Base-by-base conservation (phyloP, 2,329 filamentous ascomycete genomes). In the Exutisphaerella laricina region DNA sequence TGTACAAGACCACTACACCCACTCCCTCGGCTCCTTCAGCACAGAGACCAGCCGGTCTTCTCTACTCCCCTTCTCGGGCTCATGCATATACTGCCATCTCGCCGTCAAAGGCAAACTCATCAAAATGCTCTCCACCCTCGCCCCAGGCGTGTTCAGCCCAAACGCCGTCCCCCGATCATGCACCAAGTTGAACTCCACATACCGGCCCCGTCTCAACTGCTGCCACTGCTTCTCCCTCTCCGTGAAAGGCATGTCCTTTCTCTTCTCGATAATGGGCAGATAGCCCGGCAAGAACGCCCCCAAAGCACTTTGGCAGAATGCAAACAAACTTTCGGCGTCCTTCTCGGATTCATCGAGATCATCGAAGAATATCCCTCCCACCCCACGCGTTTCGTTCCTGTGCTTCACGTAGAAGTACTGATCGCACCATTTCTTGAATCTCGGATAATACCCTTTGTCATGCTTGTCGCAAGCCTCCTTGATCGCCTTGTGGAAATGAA, bases 301-400 rank as follows among this genome's bases (percentile, higher is more conserved):
- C 43, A 96, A 73, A 58, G 85, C 87, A 60, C 89, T 86, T 61
- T 89, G 85, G 41, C 89, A 79, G 56, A 96, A 97, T 12, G 85
- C 80, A 63, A 98, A 97, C 0, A 89, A 78, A 54, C 88, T 86
- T 63, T 97, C 89, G 56, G 86, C 82, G 59, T 92, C 86, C 48
- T 88, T 87, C 58, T 90, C 85, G 1, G 79, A 77, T 58, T 85
- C 85, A 64, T 98, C 92, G 10, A 98, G 75, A 64, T 98, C 92
- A 66, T 98, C 92, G 61, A 98, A 98, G 78, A 98, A 98, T 66
- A 98, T 97, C 41, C 92, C 92, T 40, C 92, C 92, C 23, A 98
- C 71, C 43, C 92, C 92, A 36, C 92, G 84, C 34, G 80, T 74
- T 70, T 98, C 92, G 46, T 79, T 78, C 34, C 92, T 81, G 70